Conservation (phyloP, 2,329 filamentous ascomycete species). For the Penicillium sp. region DNA sequence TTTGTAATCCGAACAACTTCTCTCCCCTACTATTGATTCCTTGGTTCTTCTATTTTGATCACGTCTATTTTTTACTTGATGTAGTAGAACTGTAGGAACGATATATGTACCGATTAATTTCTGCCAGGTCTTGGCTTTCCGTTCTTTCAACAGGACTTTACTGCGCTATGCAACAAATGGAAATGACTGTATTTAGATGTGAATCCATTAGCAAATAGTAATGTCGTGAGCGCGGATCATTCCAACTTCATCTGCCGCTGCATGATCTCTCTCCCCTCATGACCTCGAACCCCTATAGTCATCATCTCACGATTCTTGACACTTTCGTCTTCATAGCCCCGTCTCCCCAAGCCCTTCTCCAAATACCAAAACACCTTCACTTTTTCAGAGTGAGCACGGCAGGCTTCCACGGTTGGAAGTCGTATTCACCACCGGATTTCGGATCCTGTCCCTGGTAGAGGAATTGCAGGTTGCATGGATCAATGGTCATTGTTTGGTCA, state of each 20-base stretch:
- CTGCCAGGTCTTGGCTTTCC: too few species aligned
- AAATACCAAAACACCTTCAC: not conserved
- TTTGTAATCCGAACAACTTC: not conserved
- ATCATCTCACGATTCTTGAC: not conserved
- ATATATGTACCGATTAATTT: not conserved
- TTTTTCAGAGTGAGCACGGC: conserved; percentile 52
- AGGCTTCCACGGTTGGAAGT: conserved; percentile 53
- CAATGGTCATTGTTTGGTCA: conserved; percentile 62
- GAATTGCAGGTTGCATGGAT: conserved; percentile 63
- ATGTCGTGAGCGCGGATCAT: not conserved
- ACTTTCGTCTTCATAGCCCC: not conserved
- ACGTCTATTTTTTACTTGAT: not conserved
- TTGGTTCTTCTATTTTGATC: not conserved
- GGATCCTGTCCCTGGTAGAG: conserved; percentile 61
- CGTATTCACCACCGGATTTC: conserved; percentile 48
- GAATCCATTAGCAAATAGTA: not conserved
- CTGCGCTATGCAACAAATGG: not conserved
- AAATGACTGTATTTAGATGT: not conserved
- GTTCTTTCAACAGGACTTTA: not conserved
- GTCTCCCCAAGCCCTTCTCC: not conserved
- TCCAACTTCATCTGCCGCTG: not conserved
- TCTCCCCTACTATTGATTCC: not conserved
- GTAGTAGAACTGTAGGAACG: not conserved
- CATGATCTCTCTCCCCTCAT: not conserved
- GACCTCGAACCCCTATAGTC: not conserved